phyloP scores from a whole-genome alignment of 257 asterid species.

The Lantana camara region DNA sequence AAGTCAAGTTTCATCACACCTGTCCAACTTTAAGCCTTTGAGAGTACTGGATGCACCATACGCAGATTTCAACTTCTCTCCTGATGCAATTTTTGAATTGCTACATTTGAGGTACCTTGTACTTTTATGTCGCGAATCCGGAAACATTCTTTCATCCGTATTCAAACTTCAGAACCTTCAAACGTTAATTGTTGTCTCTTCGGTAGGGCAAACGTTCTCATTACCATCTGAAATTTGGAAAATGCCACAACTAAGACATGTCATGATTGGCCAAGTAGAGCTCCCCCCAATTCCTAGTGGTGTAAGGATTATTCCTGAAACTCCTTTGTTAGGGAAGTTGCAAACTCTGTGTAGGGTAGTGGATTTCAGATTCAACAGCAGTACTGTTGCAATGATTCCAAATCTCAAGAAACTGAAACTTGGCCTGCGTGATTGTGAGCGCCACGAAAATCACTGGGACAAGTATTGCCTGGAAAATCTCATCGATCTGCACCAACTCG shows the following conservation, averaged over 20 bases:
- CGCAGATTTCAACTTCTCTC: background rate
- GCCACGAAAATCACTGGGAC: no score
- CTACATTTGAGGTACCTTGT: conserved; percentile 12
- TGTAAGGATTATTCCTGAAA: background rate
- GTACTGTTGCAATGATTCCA: no score
- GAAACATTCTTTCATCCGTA: background rate
- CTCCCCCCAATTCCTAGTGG: background rate
- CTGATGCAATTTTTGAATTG: background rate
- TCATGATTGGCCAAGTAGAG: background rate
- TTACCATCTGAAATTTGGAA: background rate
- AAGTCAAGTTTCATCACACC: no score
- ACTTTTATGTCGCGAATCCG: background rate
- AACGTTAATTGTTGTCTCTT: background rate
- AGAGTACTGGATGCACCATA: background rate
- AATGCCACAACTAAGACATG: conserved; percentile 12
- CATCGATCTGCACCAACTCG: no score
- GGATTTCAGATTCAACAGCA: no score
- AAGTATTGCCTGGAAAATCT: no score
- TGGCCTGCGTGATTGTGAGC: no score
- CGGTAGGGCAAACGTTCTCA: no score
- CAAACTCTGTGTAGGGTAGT: no score
- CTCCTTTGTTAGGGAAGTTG: background rate
- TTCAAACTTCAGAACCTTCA: conserved; percentile 21
- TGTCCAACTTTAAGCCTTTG: background rate
- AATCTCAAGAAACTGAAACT: no score